phyloP scores from a whole-genome alignment of 805 yeast genomes.

The Hanseniaspora thailandica region DNA sequence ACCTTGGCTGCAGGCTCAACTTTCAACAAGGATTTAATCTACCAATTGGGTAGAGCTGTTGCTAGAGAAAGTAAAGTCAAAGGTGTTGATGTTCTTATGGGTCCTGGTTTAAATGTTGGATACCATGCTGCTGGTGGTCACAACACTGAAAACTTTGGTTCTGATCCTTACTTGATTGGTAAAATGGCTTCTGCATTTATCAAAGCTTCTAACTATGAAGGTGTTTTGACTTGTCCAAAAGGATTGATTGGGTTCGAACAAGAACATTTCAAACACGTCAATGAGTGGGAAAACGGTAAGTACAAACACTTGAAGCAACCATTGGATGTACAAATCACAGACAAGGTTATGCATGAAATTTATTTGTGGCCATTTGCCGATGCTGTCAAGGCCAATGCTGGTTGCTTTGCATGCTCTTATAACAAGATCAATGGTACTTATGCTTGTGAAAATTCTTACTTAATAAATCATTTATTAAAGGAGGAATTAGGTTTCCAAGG shows the following conservation, averaged over 20 bases:
- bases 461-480: conserved; percentile 44
- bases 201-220: conserved; percentile 46
- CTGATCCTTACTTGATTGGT: conserved; percentile 53
- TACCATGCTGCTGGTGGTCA: conserved; percentile 52
- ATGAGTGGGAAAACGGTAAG: conserved; percentile 38
- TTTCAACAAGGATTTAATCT: conserved; percentile 42
- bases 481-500: conserved; percentile 58
- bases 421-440: conserved; percentile 45
- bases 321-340: conserved; percentile 45
- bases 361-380: conserved; percentile 61
- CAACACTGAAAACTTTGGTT: conserved; percentile 53
- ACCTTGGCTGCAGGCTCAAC: conserved; percentile 50
- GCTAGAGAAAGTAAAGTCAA: conserved; percentile 44
- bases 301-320: conserved; percentile 37
- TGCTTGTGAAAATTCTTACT: conserved; percentile 48
- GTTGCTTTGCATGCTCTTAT: conserved; percentile 51
- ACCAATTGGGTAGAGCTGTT: conserved; percentile 43
- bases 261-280: conserved; percentile 45
- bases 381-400: conserved; percentile 47
- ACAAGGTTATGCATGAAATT: conserved; percentile 49
- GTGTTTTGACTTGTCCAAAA: conserved; percentile 45
- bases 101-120: conserved; percentile 50
- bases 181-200: conserved; percentile 41
- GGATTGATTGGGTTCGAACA: conserved; percentile 54
- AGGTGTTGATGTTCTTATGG: conserved; percentile 45